These are phyloP conservation scores for Curvularia hawaiiensis DNA, from an alignment of 2,329 filamentous ascomycete genomes.

Conservation along the genomic window DNA sequence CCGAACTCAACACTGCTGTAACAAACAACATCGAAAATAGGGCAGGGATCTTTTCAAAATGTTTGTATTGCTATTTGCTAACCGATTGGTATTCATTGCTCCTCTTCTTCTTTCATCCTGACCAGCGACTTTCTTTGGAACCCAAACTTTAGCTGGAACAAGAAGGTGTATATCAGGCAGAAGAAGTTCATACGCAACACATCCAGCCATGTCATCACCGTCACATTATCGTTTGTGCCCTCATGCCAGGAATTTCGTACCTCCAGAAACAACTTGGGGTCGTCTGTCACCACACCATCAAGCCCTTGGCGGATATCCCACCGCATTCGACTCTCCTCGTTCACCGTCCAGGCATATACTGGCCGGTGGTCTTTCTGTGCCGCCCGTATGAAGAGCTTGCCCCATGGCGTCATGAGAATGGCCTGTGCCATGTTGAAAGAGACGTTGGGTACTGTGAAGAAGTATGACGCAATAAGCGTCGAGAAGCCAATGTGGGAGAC, in stretches of 20 bases:
- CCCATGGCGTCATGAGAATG: conserved; percentile 70
- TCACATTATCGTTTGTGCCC: conserved; percentile 35
- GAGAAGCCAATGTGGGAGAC: conserved; percentile 73
- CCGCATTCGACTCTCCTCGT: conserved; percentile 77
- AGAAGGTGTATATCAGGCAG: conserved; percentile 37
- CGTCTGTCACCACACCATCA: conserved; percentile 86
- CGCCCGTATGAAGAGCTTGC: conserved; percentile 68
- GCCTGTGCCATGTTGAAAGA: conserved; percentile 79
- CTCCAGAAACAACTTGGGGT: conserved; percentile 71
- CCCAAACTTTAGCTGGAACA: conserved; percentile 42
- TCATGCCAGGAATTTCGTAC: conserved; percentile 55
- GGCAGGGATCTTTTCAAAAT: neutral
- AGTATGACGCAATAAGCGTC: conserved; percentile 70
- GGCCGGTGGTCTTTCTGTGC: conserved; percentile 61
- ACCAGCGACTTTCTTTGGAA: conserved; percentile 28
- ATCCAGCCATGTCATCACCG: conserved; percentile 38
- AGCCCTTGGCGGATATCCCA: conserved; percentile 72
- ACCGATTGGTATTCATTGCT: neutral
- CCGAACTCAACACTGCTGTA: neutral
- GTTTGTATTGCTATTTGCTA: neutral
- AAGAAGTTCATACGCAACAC: conserved; percentile 43
- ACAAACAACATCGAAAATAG: neutral
- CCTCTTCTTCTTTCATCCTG: conserved; percentile 15
- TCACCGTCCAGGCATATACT: conserved; percentile 86
- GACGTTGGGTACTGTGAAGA: conserved; percentile 70